Percentiles rank a stretch among this genome's conserved stretches.
phyloP scores from a whole-genome alignment of 1,284 basidiomycete species.

The Cutaneotrichosporon cutaneum region DNA sequence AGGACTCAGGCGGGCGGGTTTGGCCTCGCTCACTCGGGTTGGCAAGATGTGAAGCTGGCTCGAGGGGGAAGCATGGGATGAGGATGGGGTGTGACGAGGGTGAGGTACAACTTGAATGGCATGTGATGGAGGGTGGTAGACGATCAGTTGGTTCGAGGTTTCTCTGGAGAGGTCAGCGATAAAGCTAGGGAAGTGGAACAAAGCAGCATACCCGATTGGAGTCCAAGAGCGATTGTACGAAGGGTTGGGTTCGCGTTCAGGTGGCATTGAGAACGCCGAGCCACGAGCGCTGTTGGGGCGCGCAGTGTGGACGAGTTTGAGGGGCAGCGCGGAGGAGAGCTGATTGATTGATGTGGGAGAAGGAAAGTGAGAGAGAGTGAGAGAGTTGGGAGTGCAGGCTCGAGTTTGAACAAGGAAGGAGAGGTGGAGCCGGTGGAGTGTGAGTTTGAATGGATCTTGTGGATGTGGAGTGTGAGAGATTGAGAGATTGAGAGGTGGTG shows the following conservation, averaged over 20 bases:
- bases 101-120: constrained; percentile 64
- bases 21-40: background rate
- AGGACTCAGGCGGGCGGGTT: background rate
- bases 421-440: too few species aligned
- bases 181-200: background rate
- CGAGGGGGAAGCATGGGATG: constrained; percentile 22
- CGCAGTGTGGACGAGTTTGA: too few species aligned
- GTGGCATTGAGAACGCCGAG: background rate
- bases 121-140: constrained; percentile 83
- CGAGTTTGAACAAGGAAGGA: too few species aligned
- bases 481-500: too few species aligned
- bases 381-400: background rate
- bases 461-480: too few species aligned
- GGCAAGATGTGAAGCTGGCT: background rate
- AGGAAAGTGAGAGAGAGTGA: too few species aligned
- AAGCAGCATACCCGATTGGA: constrained; percentile 29
- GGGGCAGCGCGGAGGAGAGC: too few species aligned
- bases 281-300: background rate
- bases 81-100: constrained; percentile 25
- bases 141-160: constrained; percentile 77
- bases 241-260: constrained; percentile 3
- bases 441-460: too few species aligned
- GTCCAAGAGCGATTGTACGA: constrained; percentile 24
- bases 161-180: constrained; percentile 34
- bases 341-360: too few species aligned